Evolutionary conservation across 306 rosid species (phyloP).

Genomic region (Glycyrrhiza uralensis): DNA sequence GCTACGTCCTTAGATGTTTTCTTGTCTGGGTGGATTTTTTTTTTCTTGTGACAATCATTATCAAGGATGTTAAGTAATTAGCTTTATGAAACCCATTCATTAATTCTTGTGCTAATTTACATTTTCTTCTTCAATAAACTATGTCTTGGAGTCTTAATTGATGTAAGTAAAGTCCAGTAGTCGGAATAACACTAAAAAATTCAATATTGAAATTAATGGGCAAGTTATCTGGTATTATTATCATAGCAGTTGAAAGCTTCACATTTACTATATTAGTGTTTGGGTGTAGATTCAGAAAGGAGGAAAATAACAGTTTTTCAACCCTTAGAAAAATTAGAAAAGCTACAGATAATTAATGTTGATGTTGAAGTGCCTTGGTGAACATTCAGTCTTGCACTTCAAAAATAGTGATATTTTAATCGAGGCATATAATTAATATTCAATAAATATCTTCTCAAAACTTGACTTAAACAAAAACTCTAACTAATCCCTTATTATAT

Average conservation of each 20-base stretch:
- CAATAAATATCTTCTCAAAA: not conserved
- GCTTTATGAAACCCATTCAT: not conserved
- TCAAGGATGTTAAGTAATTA: constrained; percentile 33
- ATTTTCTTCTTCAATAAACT: constrained; percentile 24
- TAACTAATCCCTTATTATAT: constrained; percentile 27
- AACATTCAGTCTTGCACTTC: constrained; percentile 31
- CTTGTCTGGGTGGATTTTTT: constrained; percentile 33
- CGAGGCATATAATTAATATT: not conserved
- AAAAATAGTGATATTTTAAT: constrained; percentile 18
- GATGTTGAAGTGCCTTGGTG: constrained; percentile 28
- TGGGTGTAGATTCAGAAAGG: not conserved
- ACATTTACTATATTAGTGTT: constrained; percentile 3
- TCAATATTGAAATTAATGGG: not conserved
- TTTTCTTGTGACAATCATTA: constrained; percentile 30
- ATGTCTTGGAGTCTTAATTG: constrained; percentile 13
- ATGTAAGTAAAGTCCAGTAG: constrained; percentile 24
- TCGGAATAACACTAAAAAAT: not conserved
- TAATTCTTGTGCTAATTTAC: constrained; percentile 9
- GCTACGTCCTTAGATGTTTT: constrained; percentile 17
- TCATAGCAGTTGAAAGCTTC: constrained; percentile 40
- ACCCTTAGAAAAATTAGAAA: constrained; percentile 18
- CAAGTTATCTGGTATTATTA: constrained; percentile 27
- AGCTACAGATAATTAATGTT: not conserved
- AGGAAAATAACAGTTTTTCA: constrained; percentile 23
- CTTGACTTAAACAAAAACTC: constrained; percentile 14